These are phyloP conservation scores for Boletus coccyginus DNA, from an alignment of 768 basidiomycete species.

Conservation along the genomic window DNA sequence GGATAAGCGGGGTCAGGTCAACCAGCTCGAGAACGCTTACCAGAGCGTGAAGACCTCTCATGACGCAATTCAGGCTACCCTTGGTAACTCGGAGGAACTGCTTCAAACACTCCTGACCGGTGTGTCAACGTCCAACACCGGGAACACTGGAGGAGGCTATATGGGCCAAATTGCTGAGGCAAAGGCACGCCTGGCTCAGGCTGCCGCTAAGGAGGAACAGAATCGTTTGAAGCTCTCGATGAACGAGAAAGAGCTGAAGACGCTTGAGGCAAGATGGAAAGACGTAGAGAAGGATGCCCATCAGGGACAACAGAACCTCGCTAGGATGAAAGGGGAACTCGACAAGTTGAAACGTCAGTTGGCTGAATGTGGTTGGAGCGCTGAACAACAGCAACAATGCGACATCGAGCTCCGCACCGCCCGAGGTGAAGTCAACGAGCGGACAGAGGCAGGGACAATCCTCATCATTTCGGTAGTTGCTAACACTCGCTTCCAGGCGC, in stretches of 20 bases:
- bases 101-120: slow-evolving; percentile 94
- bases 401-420: slow-evolving; percentile 51
- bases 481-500: slow-evolving; percentile 44
- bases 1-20: slow-evolving; percentile 61
- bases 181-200: slow-evolving; percentile 69
- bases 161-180: slow-evolving; percentile 95
- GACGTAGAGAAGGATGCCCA: slow-evolving; percentile 81
- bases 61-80: slow-evolving; percentile 52
- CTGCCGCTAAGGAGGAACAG: slow-evolving; percentile 82
- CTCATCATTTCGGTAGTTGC: neutral
- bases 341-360: slow-evolving; percentile 53
- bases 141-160: slow-evolving; percentile 83
- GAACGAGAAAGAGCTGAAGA: slow-evolving; percentile 74
- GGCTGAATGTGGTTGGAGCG: slow-evolving; percentile 69
- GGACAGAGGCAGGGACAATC: slow-evolving; percentile 56
- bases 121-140: slow-evolving; percentile 65
- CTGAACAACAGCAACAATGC: slow-evolving; percentile 62
- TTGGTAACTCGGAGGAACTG: slow-evolving; percentile 83
- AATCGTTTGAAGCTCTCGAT: slow-evolving; percentile 71
- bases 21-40: slow-evolving; percentile 52
- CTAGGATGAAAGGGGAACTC: slow-evolving; percentile 54
- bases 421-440: slow-evolving; percentile 49
- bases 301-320: slow-evolving; percentile 69
- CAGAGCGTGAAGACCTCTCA: slow-evolving; percentile 68
- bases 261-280: slow-evolving; percentile 76